Evolutionary conservation across 2,329 filamentous ascomycete genomes (phyloP), one percentile per base, ranked within the genome.

Genomic region (Dactylellina leptospora): DNA sequence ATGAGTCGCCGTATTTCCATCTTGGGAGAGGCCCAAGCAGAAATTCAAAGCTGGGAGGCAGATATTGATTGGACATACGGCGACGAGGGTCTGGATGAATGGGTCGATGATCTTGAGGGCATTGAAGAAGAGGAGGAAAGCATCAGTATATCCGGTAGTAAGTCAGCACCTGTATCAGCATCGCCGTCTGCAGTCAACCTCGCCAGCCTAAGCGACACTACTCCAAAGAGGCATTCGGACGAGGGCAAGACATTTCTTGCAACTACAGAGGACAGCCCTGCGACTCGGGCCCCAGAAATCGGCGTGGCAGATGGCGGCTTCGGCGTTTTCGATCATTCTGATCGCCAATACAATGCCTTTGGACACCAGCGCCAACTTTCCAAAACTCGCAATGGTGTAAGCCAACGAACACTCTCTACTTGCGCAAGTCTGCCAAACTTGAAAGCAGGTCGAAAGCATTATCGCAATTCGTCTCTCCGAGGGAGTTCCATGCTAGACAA

Each of bases 21-120:
- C 22, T 36, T 66, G 5, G 44, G 36, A 5, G 55, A 73, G 10
- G 54, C 40, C 4, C 47, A 61, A 4, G 54, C 61, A 3, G 69
- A 73, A 9, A 50, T 50, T 25, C 61, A 66, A 20, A 66, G 36
- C n/a, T 73, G 69, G 69, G 69, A 73, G 27, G 69, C 60, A 3
- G 69, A 68, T 13, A 68, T 73, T 11, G 69, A 73, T 25, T 73
- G 69, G 69, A 61, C 69, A 1, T 73, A 73, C 27, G 69, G 68
- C 20, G 61, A 73, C 18, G 59, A 61, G 30, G 69, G 36, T 16
- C 30, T 73, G 5, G 69, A 73, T n/a, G 69, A 61, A 13, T 73
- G 61, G 69, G 61, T 61, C 11, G 62, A 73, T 20, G 68, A 72
- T 25, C 59, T 72, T 10, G 61, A 68, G 18, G 69, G 69, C 8